Conservation (phyloP, 805 yeast genomes). For the Ascoidea asiatica region DNA sequence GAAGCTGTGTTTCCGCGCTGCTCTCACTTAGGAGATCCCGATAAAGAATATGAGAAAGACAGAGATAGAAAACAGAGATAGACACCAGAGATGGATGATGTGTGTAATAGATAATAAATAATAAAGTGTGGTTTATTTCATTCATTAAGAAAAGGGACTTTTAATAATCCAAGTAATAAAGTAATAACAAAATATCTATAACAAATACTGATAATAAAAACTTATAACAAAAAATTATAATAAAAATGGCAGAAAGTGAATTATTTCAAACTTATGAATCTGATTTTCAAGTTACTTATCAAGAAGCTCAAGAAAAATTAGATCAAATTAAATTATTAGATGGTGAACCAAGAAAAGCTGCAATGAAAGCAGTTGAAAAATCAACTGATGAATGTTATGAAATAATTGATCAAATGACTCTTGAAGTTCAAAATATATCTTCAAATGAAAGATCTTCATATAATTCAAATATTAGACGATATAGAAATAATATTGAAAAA, state of each 20-base stretch:
- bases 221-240: no score
- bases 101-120: no score
- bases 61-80: no score
- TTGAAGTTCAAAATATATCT: slow-evolving; percentile 80
- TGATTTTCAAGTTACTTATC: slow-evolving; percentile 57
- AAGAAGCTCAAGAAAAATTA: slow-evolving; percentile 57
- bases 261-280: slow-evolving; percentile 52
- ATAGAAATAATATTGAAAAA: slow-evolving; percentile 42
- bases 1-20: no score
- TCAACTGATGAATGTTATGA: slow-evolving; percentile 74
- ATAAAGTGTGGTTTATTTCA: no score
- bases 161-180: no score
- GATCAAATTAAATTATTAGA: slow-evolving; percentile 35
- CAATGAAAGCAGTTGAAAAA: slow-evolving; percentile 47
- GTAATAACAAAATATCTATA: no score
- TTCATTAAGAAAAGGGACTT: no score
- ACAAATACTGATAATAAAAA: no score
- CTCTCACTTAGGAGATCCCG: no score
- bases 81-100: no score
- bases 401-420: slow-evolving; percentile 72
- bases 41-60: no score
- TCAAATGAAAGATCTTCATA: slow-evolving; percentile 54
- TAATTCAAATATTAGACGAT: slow-evolving; percentile 67
- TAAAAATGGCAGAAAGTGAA: slow-evolving; percentile 16
- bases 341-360: slow-evolving; percentile 37